Base-by-base conservation (phyloP, 2,329 filamentous ascomycete genomes). In the Microcyclosporella mali region DNA sequence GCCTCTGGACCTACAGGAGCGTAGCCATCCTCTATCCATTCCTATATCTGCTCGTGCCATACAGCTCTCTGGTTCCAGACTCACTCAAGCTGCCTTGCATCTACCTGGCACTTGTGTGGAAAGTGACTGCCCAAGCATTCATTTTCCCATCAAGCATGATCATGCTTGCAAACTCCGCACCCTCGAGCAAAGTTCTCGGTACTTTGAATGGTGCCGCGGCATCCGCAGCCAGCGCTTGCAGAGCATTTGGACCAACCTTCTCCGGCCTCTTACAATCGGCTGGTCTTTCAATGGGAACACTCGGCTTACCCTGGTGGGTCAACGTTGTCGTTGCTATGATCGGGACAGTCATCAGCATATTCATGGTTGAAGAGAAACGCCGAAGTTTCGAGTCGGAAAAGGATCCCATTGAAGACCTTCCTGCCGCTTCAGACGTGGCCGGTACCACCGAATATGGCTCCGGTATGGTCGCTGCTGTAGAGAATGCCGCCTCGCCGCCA, bases 151-250 rank as follows among this genome's bases (percentile, higher is more conserved):
- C 85, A 57, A 88, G 89, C 53, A 84, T 84, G 9, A 94, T 97
- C 45, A 79, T 98, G 44, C 77, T 95, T 21, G 85, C 88, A 46
- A 94, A 97, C 64, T 84, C 88, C 12, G 85, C 89, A 0, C 87
- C 88, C 0, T 89, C 84, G 6, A 84, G 84, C 43, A 77, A 86
- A 37, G 85, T 94, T 1, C 79, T 97, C 1, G 92, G 92, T 2
- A 89, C 85, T 0, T 84, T 98, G 64, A 97, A 97, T 57, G 92
- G 92, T 14, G 83, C 89, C 10, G 89, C 89, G 0, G 88, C 88
- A 21, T 95, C 89, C 2, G 88, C 87, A 2, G 92, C 92, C 3
- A 95, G 88, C 61, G 70, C 95, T 34, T 89, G 84, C 63, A 79
- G 92, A 41, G 88, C 88, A 0, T 83, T 95, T 49, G 90, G 90